phyloP scores from a whole-genome alignment of 2,329 filamentous ascomycete species.

The Fusarium hostae region DNA sequence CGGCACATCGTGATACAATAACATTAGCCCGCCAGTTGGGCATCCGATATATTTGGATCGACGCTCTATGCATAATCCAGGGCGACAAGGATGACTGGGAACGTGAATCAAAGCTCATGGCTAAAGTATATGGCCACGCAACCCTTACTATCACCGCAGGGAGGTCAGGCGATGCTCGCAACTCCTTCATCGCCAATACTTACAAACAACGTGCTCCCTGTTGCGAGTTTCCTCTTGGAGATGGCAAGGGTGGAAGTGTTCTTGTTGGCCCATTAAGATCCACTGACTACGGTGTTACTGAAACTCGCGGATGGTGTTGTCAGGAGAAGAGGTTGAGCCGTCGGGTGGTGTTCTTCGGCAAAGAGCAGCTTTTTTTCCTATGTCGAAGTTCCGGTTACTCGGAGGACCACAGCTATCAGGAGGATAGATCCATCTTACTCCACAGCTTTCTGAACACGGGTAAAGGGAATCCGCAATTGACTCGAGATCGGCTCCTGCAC shows the following conservation, averaged over 20 bases:
- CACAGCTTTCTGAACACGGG: not conserved
- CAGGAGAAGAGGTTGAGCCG: constrained; percentile 14
- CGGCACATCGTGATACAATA: not conserved
- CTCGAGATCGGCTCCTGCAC: not conserved
- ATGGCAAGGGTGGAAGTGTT: not conserved
- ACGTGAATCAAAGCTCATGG: not conserved
- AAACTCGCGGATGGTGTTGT: constrained; percentile 25
- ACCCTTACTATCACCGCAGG: constrained; percentile 12
- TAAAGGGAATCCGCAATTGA: not conserved
- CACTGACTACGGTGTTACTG: not conserved
- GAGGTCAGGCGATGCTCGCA: constrained; percentile 13
- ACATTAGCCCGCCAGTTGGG: not conserved
- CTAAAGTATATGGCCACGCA: not conserved
- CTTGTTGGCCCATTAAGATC: not conserved
- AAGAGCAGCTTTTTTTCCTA: constrained; percentile 6
- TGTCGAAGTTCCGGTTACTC: not conserved
- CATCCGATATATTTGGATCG: constrained; percentile 5
- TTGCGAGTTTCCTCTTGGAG: not conserved
- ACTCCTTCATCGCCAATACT: constrained; percentile 1
- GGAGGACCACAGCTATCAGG: not conserved
- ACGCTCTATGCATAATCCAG: constrained; percentile 1
- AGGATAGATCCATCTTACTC: not conserved
- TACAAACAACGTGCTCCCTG: not conserved
- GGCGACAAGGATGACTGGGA: constrained; percentile 1
- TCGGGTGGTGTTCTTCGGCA: not conserved